These are phyloP conservation scores for Oemleria cerasiformis DNA, from an alignment of 306 rosid genomes.

Conservation along the genomic window DNA sequence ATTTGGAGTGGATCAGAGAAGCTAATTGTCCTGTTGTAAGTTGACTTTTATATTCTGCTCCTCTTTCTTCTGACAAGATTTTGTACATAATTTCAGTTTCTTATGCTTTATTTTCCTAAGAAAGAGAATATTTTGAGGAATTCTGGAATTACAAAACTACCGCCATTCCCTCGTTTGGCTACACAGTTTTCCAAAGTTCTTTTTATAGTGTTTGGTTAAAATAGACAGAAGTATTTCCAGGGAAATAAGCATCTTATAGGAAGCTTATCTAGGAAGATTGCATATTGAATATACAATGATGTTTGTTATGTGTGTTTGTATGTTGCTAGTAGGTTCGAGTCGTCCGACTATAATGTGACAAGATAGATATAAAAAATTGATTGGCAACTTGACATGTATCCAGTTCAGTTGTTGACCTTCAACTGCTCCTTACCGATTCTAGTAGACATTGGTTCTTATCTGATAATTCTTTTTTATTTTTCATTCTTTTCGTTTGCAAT, in stretches of 20 bases:
- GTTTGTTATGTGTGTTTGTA: not conserved
- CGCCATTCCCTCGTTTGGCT: not conserved
- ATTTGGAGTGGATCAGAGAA: constrained; percentile 90
- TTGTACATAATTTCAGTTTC: not conserved
- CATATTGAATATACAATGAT: not conserved
- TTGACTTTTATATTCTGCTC: constrained; percentile 10
- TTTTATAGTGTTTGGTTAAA: not conserved
- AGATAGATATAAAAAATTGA: not conserved
- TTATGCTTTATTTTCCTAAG: not conserved
- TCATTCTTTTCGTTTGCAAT: not conserved
- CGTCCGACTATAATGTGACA: not conserved
- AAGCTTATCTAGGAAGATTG: not conserved
- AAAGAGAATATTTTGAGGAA: not conserved
- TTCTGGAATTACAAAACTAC: not conserved
- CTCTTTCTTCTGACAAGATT: not conserved
- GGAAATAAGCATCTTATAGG: not conserved
- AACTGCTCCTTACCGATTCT: not conserved
- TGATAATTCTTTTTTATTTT: not conserved
- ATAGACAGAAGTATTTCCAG: not conserved
- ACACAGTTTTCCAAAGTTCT: not conserved
- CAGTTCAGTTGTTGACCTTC: not conserved
- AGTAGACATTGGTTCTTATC: not conserved
- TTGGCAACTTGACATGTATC: not conserved
- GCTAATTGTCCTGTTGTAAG: constrained; percentile 94
- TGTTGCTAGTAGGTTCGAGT: not conserved